Evolutionary conservation across 495 filamentous ascomycete genomes (phyloP), one percentile per base, ranked within the genome.

Genomic region (Neurospora discreta): DNA sequence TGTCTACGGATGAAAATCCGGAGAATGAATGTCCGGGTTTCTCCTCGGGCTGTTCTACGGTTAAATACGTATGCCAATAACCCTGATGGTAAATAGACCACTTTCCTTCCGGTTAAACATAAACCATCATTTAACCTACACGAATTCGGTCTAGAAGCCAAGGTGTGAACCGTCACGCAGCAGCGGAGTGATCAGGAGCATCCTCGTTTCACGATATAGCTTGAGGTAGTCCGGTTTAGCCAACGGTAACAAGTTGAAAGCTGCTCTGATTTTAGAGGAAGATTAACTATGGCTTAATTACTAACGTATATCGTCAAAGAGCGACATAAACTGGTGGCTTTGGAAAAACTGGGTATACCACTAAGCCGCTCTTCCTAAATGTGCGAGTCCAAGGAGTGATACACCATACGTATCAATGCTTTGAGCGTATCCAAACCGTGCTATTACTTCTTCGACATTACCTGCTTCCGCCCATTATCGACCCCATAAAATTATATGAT

Each of bases 71-170:
- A 60, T 60, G 52, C 52, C 52, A 26, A 60, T 1, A 60, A 60
- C 5, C 13, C 13, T 33, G 26, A 33, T 3, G 13, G 18, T 15
- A 15, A 6, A 33, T 16, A 33, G 11, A 58, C 11, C 11, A 58
- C 13, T 23, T 15, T 26, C 2, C 20, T 58, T 30, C 46, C 46
- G 46, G 46, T 1, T 16, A 58, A 58, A 15, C 20, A 30, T 30
- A 16, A 10, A 58, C 15, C 20, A 58, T 20, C 23, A 58, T 5
- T 60, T 60, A 30, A 60, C 33, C 15, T 60, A 33, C 33, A 9
- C 18, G 1, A 60, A 0, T 0, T 18, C 26, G 0, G 33, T 6
- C 20, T 1, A 0, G 26, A 26, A 60, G 15, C 13, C 0, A 13
- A 9, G 13, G 52, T 60, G 8, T 16, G 9, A 60, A 33, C 26